phyloP scores from a whole-genome alignment of 208 protist species.

The Trypanosoma scelopori region DNA sequence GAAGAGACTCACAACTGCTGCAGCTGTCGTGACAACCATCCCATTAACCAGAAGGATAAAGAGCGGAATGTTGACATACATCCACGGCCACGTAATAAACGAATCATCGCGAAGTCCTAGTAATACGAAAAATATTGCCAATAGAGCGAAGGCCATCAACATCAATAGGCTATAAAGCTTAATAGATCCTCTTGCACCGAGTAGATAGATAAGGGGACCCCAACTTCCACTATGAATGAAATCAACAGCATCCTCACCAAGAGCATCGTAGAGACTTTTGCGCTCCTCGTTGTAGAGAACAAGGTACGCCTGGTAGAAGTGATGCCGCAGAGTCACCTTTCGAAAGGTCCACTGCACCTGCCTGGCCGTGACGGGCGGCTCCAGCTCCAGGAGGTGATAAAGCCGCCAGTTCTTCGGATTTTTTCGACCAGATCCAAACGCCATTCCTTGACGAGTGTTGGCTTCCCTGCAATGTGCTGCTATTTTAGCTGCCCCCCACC shows the following conservation, averaged over 20 bases:
- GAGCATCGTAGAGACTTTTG: slow-evolving; percentile 80
- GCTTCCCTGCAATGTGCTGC: background rate
- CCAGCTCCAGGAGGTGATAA: slow-evolving; percentile 82
- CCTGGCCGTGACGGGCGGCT: slow-evolving; percentile 60
- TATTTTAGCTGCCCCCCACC: background rate
- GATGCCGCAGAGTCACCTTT: slow-evolving; percentile 84
- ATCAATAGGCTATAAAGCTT: slow-evolving; percentile 65
- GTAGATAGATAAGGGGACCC: slow-evolving; percentile 69
- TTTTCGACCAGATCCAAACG: slow-evolving; percentile 4
- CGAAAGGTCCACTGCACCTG: slow-evolving; percentile 86
- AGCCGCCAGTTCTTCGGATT: slow-evolving; percentile 67
- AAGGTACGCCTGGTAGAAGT: slow-evolving; percentile 87
- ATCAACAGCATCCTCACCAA: slow-evolving; percentile 79
- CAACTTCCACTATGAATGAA: slow-evolving; percentile 86
- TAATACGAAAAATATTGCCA: slow-evolving; percentile 74
- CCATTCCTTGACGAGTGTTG: slow-evolving; percentile 7
- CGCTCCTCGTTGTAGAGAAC: slow-evolving; percentile 73
- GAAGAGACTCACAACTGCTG: slow-evolving; percentile 56
- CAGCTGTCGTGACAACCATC: slow-evolving; percentile 44
- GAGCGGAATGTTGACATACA: slow-evolving; percentile 48
- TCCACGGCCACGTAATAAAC: slow-evolving; percentile 42
- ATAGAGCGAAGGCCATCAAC: slow-evolving; percentile 47
- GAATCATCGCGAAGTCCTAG: slow-evolving; percentile 50
- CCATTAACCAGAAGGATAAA: slow-evolving; percentile 52
- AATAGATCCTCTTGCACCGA: slow-evolving; percentile 54